Evolutionary conservation across 2,329 filamentous ascomycete species (phyloP).

Genomic region (Thielaviopsis punctulata): DNA sequence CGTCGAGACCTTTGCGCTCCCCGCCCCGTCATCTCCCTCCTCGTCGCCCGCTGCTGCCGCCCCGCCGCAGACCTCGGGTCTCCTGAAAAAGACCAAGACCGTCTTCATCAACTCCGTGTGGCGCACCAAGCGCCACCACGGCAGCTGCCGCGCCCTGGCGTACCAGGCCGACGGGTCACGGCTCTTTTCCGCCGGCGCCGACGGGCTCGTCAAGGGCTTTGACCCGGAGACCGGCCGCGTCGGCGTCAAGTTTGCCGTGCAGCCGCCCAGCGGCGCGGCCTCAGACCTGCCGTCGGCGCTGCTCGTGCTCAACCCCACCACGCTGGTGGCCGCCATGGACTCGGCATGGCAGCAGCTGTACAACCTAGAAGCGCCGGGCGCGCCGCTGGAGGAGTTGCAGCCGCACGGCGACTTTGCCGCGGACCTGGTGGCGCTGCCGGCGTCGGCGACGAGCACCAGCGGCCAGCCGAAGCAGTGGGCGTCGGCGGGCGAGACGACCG

Average conservation of each 20-base stretch:
- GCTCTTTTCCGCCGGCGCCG: slow-evolving; percentile 48
- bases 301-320: slow-evolving; percentile 72
- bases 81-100: slow-evolving; percentile 46
- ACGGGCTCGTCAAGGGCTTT: slow-evolving; percentile 40
- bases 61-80: slow-evolving; percentile 29
- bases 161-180: slow-evolving; percentile 65
- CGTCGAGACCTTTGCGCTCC: slow-evolving; percentile 67
- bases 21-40: slow-evolving; percentile 20
- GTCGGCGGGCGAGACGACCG: slow-evolving; percentile 76
- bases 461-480: slow-evolving; percentile 92
- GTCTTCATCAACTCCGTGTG: slow-evolving; percentile 56
- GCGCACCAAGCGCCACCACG: slow-evolving; percentile 81
- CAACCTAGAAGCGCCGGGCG: slow-evolving; percentile 44
- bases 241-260: slow-evolving; percentile 62
- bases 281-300: slow-evolving; percentile 65
- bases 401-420: slow-evolving; percentile 91
- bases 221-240: slow-evolving; percentile 47
- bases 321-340: slow-evolving; percentile 76
- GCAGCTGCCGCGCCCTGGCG: slow-evolving; percentile 68
- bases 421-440: slow-evolving; percentile 66
- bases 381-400: slow-evolving; percentile 30
- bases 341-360: slow-evolving; percentile 77
- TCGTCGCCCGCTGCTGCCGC: slow-evolving; percentile 31
- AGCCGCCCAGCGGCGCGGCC: slow-evolving; percentile 22
- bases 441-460: slow-evolving; percentile 64